Base-by-base conservation (phyloP, 345 rosid genomes). In the Hibiscus trionum region DNA sequence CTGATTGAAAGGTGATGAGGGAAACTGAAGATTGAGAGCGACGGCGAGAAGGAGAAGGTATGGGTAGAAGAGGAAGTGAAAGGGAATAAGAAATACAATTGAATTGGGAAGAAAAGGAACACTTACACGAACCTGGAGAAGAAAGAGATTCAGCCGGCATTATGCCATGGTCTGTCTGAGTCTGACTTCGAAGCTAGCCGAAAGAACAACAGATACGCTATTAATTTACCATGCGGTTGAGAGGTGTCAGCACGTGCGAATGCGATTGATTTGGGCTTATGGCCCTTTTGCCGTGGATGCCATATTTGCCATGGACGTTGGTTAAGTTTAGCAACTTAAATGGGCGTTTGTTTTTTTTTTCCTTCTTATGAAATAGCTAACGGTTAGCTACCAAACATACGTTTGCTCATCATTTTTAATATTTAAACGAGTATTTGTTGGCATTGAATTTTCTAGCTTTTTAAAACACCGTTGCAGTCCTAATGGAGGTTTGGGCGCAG, bases 321-420 rank as follows among this genome's bases (percentile, higher is more conserved):
- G 7, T 35, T 31, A 31, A 31, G 4, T 31, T 31, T 31, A 31
- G 4, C 4, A 3, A 29, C 4, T 29, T 29, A 29, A 29, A 29
- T 29, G 4, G 4, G 2, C 2, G 4, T 3, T 2, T 29, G 31
- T 2, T 2, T 29, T 0, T 3, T 29, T 3, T 2, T 1, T 2
- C 1, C 1, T 29, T 2, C 31, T 29, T 2, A 0, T 29, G 31
- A 2, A 29, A 29, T 29, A 2, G 4, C 31, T 29, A 29, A 2
- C 4, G 0, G 31, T 29, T 29, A 29, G 31, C 4, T 29, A 29
- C 31, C 31, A 21, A 21, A 21, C 24, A 21, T 0, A 21, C 24
- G 24, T 21, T 21, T 21, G 24, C 24, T 21, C 24, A 21, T 21
- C 24, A 21, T 21, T 21, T 21, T 21, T 21, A 21, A 21, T 21